Conservation (phyloP, 2,329 filamentous ascomycete species). For the Stachybotrys echinatus region DNA sequence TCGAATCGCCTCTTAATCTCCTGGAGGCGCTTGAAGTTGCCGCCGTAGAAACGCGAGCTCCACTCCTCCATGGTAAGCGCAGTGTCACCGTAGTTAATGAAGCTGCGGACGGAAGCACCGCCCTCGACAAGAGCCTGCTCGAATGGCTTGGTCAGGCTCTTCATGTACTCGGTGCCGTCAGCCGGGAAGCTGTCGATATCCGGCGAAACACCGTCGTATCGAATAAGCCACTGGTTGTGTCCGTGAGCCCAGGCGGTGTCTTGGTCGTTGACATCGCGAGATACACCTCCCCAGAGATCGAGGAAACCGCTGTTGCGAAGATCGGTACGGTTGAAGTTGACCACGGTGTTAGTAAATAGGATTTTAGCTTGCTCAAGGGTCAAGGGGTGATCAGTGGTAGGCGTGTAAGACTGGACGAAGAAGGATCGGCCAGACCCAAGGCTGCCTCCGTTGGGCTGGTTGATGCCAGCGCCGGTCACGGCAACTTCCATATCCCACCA, state of each 20-base stretch:
- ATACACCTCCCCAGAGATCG: slow-evolving; percentile 19
- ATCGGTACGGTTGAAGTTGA: too few relatives aligned
- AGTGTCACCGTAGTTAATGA: slow-evolving; percentile 18
- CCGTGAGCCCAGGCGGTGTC: slow-evolving; percentile 16
- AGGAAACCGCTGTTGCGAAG: slow-evolving; percentile 14
- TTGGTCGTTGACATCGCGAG: slow-evolving; percentile 10
- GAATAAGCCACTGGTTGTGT: slow-evolving; percentile 16
- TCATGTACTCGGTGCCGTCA: slow-evolving; percentile 13
- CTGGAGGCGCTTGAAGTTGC: slow-evolving; percentile 13
- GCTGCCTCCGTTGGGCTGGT: too few relatives aligned
- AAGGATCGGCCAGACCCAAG: too few relatives aligned
- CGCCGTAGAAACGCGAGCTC: slow-evolving; percentile 16
- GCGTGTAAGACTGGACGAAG: too few relatives aligned
- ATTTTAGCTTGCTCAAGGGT: too few relatives aligned
- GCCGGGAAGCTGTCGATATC: slow-evolving; percentile 10
- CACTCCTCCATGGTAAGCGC: slow-evolving; percentile 14
- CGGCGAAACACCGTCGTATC: slow-evolving; percentile 11
- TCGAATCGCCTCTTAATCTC: slow-evolving; percentile 13
- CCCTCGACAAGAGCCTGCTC: slow-evolving; percentile 11
- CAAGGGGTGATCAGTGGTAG: too few relatives aligned
- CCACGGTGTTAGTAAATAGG: too few relatives aligned
- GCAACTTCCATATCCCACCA: too few relatives aligned
- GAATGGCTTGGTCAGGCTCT: slow-evolving; percentile 14
- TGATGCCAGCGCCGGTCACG: too few relatives aligned
- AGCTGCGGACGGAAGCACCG: slow-evolving; percentile 14